These are phyloP conservation scores for Dillenia turbinata DNA, from an alignment of 164 flowering plant species.

Conservation along the genomic window DNA sequence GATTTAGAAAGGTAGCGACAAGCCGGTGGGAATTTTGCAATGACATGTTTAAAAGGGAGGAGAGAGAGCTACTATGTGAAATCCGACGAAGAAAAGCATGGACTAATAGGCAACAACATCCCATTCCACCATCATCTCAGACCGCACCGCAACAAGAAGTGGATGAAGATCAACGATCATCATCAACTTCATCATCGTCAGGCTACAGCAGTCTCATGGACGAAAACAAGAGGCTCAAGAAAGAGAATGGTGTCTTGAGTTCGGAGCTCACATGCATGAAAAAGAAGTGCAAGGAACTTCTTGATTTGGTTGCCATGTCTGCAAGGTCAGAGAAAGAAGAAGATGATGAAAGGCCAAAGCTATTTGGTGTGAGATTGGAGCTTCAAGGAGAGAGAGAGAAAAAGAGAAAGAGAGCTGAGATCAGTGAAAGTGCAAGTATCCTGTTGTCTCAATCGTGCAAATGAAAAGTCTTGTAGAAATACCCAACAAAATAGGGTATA, in stretches of 20 bases:
- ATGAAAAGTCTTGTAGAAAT: slow-evolving; percentile 2
- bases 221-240: slow-evolving; percentile 63
- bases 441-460: slow-evolving; percentile 48
- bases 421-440: slow-evolving; percentile 22
- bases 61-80: slow-evolving; percentile 39
- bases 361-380: slow-evolving; percentile 73
- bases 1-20: slow-evolving; percentile 64
- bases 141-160: slow-evolving; percentile 10
- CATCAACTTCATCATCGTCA: slow-evolving; percentile 51
- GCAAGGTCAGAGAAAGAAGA: slow-evolving; percentile 13
- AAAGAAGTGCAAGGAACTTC: slow-evolving; percentile 59
- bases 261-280: slow-evolving; percentile 51
- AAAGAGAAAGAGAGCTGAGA: slow-evolving; percentile 30
- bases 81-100: slow-evolving; percentile 70
- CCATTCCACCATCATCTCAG: slow-evolving; percentile 1
- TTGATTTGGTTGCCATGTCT: slow-evolving; percentile 43
- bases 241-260: slow-evolving; percentile 47
- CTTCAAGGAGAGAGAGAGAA: slow-evolving; percentile 36
- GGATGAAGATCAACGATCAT: slow-evolving; percentile 54
- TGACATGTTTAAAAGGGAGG: slow-evolving; percentile 56
- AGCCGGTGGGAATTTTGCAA: slow-evolving; percentile 86
- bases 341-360: slow-evolving; percentile 38
- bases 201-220: slow-evolving; percentile 37
- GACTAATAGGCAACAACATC: slow-evolving; percentile 30
- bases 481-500: no score